phyloP scores from a whole-genome alignment of 345 rosid species.

The Salix dunnii region DNA sequence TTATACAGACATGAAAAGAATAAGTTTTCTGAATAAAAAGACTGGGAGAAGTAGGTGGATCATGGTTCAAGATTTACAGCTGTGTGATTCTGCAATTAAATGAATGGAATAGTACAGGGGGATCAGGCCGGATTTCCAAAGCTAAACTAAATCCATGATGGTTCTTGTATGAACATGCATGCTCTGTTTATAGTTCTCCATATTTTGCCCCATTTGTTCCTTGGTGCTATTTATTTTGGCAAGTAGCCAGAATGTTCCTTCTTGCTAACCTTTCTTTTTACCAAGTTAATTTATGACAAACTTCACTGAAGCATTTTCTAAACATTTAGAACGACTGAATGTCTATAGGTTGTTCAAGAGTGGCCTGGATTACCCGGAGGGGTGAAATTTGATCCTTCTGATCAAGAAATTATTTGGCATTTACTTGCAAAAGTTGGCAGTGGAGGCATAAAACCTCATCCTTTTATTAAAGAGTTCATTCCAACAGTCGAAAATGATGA shows the following conservation, averaged over 20 bases:
- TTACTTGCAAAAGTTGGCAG: constrained; percentile 62
- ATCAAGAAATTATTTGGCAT: constrained; percentile 89
- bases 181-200: not conserved
- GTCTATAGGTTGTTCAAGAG: constrained; percentile 57
- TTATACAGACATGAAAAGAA: not conserved
- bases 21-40: not conserved
- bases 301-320: not conserved
- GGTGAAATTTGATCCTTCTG: constrained; percentile 94
- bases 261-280: not conserved
- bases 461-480: constrained; percentile 76
- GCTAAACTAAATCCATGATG: not conserved
- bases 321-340: constrained; percentile 4
- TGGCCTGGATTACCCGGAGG: constrained; percentile 97
- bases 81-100: not conserved
- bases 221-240: not conserved
- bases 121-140: not conserved
- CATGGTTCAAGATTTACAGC: not conserved
- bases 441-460: constrained; percentile 52
- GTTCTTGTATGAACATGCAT: not conserved
- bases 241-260: not conserved
- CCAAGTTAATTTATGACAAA: not conserved
- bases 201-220: not conserved
- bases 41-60: not conserved
- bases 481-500: constrained; percentile 74
- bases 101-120: not conserved